These are phyloP conservation scores for Datisca glomerata DNA, from an alignment of 306 rosid species.

Conservation along the genomic window DNA sequence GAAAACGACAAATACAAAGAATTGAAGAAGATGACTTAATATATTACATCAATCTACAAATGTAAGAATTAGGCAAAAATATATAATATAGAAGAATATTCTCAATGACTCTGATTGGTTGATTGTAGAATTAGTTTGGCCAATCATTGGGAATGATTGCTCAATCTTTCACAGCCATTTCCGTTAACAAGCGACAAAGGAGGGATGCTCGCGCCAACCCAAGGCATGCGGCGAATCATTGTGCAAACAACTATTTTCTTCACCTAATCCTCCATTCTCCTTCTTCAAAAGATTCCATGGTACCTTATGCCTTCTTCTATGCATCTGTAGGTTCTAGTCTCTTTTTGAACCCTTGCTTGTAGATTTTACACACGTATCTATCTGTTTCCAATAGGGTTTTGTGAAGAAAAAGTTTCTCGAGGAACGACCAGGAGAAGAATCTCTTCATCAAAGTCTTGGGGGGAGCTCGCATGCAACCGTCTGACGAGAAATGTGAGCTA, in stretches of 20 bases:
- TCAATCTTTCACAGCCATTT: too few relatives aligned
- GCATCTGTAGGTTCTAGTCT: constrained; percentile 99
- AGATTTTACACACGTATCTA: constrained; percentile 97
- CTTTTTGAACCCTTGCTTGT: constrained; percentile 97
- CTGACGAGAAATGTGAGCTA: constrained; percentile 87
- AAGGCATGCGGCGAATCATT: constrained; percentile 85
- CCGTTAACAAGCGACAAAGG: too few relatives aligned
- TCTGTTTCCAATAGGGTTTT: constrained; percentile 92
- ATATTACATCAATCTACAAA: too few relatives aligned
- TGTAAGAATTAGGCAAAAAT: too few relatives aligned
- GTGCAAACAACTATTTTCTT: constrained; percentile 76
- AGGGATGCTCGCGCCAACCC: too few relatives aligned
- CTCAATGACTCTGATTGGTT: too few relatives aligned
- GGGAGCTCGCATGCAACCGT: constrained; percentile 69
- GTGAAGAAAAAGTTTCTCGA: constrained; percentile 57
- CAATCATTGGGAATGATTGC: too few relatives aligned
- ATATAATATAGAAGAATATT: too few relatives aligned
- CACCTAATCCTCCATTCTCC: constrained; percentile 53
- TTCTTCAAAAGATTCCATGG: constrained; percentile 93
- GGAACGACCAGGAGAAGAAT: constrained; percentile 41
- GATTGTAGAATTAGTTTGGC: too few relatives aligned
- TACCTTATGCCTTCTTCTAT: constrained; percentile 84
- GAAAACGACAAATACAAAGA: too few relatives aligned
- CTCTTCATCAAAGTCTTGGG: constrained; percentile 44
- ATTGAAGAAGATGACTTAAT: too few relatives aligned